Base-by-base conservation (phyloP, 2,329 filamentous ascomycete species). In the Penicillium sumatraense region DNA sequence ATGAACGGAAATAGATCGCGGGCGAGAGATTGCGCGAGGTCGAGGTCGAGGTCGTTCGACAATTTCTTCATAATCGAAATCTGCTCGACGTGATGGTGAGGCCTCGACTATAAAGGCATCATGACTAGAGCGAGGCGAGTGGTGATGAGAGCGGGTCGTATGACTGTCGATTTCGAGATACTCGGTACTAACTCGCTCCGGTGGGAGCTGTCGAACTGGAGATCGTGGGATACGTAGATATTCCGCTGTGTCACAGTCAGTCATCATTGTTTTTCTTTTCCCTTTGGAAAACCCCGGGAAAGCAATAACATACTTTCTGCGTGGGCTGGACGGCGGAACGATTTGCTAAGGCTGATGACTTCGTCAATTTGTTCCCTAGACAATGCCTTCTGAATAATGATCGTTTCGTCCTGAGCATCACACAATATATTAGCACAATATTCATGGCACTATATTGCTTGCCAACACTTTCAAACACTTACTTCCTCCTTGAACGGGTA, bases 321-420 rank as follows among this genome's bases (percentile, higher is more conserved):
- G 8, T 57, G 55, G 13, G 64, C 58, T 41, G 66, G 64, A 36
- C 67, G 68, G 54, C 65, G 69, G 52, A 75, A 69, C 27, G 89
- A 86, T 67, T 92, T 89, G 73, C 91, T 96, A 47, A 92, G 80
- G 66, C 86, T 88, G 65, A 97, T 89, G 41, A 97, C 82, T 67
- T 96, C 89, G 64, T 97, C 92, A 60, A 97, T 97, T 65, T 96
- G 91, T 16, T 93, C 86, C 65, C 96, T 93, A 14, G 91, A 90
- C 5, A 98, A 82, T 9, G 93, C 93, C 68, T 90, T 89, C 64
- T 89, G 86, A 29, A 98, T 86, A 49, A 96, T 84, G 64, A 95
- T 86, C 20, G 89, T 89, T 63, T 89, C 88, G 35, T 89, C 91
- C 90, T 95, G 7, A 18, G 49, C 33, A 54, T 42, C n/a, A 24